These are phyloP conservation scores for Fusarium ambrosium DNA, from an alignment of 2,329 filamentous ascomycete genomes.

Conservation along the genomic window DNA sequence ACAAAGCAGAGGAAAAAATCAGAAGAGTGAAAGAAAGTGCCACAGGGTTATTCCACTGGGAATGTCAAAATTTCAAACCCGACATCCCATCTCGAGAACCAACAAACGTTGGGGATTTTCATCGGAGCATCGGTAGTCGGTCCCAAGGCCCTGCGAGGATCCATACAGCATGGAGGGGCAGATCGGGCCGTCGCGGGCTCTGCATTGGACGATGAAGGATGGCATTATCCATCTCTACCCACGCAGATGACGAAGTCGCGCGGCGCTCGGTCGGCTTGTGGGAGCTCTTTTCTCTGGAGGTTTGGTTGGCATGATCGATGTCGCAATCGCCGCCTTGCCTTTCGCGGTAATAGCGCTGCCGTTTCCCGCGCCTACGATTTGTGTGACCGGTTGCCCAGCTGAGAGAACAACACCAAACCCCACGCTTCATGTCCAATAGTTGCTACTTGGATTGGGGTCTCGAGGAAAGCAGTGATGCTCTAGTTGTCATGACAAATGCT, in stretches of 20 bases:
- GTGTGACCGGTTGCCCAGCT: background rate
- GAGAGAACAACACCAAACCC: slow-evolving; percentile 17
- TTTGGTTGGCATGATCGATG: slow-evolving; percentile 41
- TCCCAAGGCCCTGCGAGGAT: slow-evolving; percentile 7
- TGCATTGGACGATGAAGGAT: background rate
- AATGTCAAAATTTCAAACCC: slow-evolving; percentile 7
- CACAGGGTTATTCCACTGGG: slow-evolving; percentile 12
- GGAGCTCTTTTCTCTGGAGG: slow-evolving; percentile 8
- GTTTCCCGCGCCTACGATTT: slow-evolving; percentile 15
- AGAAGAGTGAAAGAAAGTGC: background rate
- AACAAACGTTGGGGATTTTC: slow-evolving; percentile 1
- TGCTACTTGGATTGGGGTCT: background rate
- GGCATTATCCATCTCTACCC: slow-evolving; percentile 30
- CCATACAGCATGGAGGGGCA: slow-evolving; percentile 20
- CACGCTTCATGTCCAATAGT: slow-evolving; percentile 12
- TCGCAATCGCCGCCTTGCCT: slow-evolving; percentile 46
- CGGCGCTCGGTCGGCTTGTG: slow-evolving; percentile 28
- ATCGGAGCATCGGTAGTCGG: slow-evolving; percentile 35
- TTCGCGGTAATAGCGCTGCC: slow-evolving; percentile 36
- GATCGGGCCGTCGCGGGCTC: slow-evolving; percentile 27
- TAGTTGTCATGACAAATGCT: slow-evolving; percentile 1
- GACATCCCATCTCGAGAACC: background rate
- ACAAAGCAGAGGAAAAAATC: background rate
- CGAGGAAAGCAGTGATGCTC: background rate
- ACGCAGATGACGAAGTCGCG: slow-evolving; percentile 26